Percentiles rank a stretch among this genome's conserved stretches.
Conservation (phyloP, 805 yeast genomes). For the Lipomyces yamanashiensis region DNA sequence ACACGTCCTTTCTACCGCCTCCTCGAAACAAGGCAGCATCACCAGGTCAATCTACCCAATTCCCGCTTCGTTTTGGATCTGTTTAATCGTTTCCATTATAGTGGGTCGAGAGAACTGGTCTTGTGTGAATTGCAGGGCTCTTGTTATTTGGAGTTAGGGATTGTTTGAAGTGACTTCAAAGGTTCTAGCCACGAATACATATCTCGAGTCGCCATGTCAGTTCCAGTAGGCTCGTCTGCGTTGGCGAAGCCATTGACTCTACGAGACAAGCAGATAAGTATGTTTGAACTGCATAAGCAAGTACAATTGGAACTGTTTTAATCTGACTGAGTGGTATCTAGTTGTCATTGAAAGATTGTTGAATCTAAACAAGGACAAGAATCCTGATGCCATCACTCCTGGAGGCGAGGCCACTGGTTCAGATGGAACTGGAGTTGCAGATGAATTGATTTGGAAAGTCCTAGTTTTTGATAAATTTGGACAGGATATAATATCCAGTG, state of each 20-base stretch:
- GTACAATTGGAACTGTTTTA: neutral
- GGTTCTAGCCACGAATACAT: constrained; percentile 5
- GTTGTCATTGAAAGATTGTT: constrained; percentile 79
- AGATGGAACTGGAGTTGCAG: constrained; percentile 47
- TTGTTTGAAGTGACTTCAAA: neutral
- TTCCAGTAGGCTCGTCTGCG: neutral
- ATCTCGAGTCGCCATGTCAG: constrained; percentile 2
- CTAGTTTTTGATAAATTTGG: constrained; percentile 80
- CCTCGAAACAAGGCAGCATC: too few relatives aligned
- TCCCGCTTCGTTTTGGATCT: too few relatives aligned
- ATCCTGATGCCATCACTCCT: constrained; percentile 38
- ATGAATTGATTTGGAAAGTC: constrained; percentile 88
- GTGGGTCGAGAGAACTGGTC: too few relatives aligned
- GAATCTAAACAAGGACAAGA: constrained; percentile 70
- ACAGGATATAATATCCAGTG: constrained; percentile 85
- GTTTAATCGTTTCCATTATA: too few relatives aligned
- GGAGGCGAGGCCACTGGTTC: constrained; percentile 54
- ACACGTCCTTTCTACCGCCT: too few relatives aligned
- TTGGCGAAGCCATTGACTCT: constrained; percentile 19
- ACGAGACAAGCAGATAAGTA: constrained; percentile 37
- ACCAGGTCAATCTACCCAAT: too few relatives aligned
- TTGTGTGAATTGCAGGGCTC: too few relatives aligned
- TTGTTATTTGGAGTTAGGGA: neutral
- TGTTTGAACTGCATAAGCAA: neutral
- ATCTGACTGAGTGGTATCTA: constrained; percentile 8